Evolutionary conservation across 192 early-diverging fungal genomes (phyloP).

Genomic region (Allomyces javanicus): DNA sequence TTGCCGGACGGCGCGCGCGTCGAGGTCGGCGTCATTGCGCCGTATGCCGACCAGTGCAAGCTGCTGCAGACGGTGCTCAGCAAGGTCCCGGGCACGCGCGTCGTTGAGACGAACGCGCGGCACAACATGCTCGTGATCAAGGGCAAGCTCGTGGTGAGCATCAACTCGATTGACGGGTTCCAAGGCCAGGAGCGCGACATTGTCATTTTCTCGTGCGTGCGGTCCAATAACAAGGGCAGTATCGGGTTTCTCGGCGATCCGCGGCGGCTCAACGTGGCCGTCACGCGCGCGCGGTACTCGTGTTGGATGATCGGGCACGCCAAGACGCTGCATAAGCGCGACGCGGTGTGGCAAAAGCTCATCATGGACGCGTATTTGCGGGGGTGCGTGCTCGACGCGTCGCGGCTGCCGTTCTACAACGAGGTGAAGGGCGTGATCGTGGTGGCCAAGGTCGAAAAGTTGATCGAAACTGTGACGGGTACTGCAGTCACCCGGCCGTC

Average conservation of each 20-base stretch:
- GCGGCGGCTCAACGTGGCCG: slow-evolving; percentile 71
- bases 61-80: slow-evolving; percentile 50
- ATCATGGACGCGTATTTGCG: slow-evolving; percentile 43
- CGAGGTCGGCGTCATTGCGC: slow-evolving; percentile 68
- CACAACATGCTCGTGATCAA: slow-evolving; percentile 44
- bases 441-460: too few relatives aligned
- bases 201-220: slow-evolving; percentile 87
- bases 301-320: too few relatives aligned
- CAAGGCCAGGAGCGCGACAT: slow-evolving; percentile 86
- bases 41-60: slow-evolving; percentile 69
- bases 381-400: not conserved
- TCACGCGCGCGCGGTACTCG: slow-evolving; percentile 69
- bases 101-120: slow-evolving; percentile 59
- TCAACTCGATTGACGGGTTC: slow-evolving; percentile 48
- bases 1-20: slow-evolving; percentile 22
- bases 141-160: too few relatives aligned
- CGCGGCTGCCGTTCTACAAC: too few relatives aligned
- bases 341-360: slow-evolving; percentile 51
- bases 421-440: too few relatives aligned
- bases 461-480: too few relatives aligned
- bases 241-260: slow-evolving; percentile 86
- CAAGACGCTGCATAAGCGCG: too few relatives aligned
- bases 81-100: slow-evolving; percentile 29
- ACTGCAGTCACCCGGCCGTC: too few relatives aligned
- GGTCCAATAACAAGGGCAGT: slow-evolving; percentile 26